Conservation (phyloP, 768 basidiomycete genomes). For the Pholiota conissans region DNA sequence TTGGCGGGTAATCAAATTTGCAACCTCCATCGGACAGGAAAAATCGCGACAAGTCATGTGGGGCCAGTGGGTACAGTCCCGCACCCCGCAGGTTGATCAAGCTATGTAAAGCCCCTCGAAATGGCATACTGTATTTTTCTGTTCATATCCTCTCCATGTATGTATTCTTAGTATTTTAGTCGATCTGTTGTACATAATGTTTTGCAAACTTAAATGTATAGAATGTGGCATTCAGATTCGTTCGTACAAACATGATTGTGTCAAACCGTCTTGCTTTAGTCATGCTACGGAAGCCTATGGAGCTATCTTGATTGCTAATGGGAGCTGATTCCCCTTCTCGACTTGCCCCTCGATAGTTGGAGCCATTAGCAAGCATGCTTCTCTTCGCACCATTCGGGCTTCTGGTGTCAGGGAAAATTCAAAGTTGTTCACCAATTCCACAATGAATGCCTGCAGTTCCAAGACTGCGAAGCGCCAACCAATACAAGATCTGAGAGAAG, state of each 20-base stretch:
- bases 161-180: constrained; percentile 11
- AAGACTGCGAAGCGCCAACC: constrained; percentile 50
- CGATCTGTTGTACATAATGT: constrained; percentile 13
- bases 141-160: constrained; percentile 1
- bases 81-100: constrained; percentile 15
- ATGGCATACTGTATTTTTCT: not conserved
- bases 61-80: constrained; percentile 31
- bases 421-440: constrained; percentile 58
- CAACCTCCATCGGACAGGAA: constrained; percentile 41
- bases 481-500: constrained; percentile 28
- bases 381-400: constrained; percentile 34
- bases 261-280: too few relatives aligned
- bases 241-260: not conserved
- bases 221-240: not conserved
- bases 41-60: constrained; percentile 21
- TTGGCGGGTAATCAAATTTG: constrained; percentile 55
- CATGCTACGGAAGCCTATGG: constrained; percentile 15
- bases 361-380: constrained; percentile 40
- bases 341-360: constrained; percentile 42
- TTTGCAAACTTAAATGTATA: not conserved
- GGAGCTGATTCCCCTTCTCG: constrained; percentile 42
- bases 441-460: constrained; percentile 58
- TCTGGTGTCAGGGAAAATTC: constrained; percentile 46
- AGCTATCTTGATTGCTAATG: constrained; percentile 36
- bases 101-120: constrained; percentile 17